Base-by-base conservation (phyloP, 2,329 filamentous ascomycete species). In the Stemphylium vesicarium region DNA sequence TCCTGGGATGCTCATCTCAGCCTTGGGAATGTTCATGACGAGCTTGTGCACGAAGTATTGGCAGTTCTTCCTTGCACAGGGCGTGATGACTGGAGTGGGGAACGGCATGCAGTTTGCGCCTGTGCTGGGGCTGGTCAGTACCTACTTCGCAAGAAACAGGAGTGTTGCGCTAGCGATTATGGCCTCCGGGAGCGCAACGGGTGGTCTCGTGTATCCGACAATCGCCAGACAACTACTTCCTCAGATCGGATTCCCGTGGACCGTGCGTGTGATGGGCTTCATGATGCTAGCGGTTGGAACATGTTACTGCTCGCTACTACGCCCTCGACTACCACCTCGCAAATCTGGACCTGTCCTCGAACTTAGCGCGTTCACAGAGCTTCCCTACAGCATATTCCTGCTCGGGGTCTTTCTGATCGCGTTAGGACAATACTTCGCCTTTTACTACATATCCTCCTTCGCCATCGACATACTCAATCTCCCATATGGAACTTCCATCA, bases 171-270 rank as follows among this genome's bases (percentile, higher is more conserved):
- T 89, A 15, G 85, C 85, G 0, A 78, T 87, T 7, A 80, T 80
- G 9, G 84, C 85, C 0, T 82, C 81, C 0, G 88, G 88, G 1
- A 85, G 84, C 22, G 82, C 81, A 0, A 83, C 83, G 0, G 88
- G 88, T 1, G 87, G 87, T 0, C 75, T 89, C 18, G 78, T 89
- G 2, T 90, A 87, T 65, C 87, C 88, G 0, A 77, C 84, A 1
- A 67, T 82, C n/a, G 76, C 78, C 1, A 67, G 76, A 13, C 81
- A 85, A 49, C 72, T 89, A 10, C 73, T 88, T 1, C 84, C 85
- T 0, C 78, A 76, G 15, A 74, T 89, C 3, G 87, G 87, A 0
- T 89, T 88, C 64, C 78, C 79, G 0, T 89, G 86, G 85, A 87
- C 87, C 0, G 80, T 88, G n/a, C 78, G 87, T 0, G 80, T 82